A percentile compares a stretch with the other conserved stretches of the same genome.
Evolutionary conservation across 177 flowering plant species (phyloP).

Genomic region (Vitis hybrid): DNA sequence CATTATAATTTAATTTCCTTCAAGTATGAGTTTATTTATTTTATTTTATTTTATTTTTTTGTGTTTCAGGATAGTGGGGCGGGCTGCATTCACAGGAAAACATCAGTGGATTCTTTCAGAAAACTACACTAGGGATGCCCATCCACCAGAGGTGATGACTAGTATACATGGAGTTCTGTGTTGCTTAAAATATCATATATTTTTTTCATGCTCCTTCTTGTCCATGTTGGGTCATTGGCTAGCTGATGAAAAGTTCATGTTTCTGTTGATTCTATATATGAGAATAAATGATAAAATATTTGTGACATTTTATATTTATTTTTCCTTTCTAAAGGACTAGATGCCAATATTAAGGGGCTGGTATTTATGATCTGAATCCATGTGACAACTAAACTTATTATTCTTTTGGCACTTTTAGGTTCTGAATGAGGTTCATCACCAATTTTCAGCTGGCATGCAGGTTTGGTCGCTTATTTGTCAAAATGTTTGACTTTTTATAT

Average conservation of each 20-base stretch:
- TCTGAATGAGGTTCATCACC: constrained; percentile 54
- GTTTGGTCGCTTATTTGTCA: constrained; percentile 26
- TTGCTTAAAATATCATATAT: background rate
- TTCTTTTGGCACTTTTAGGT: constrained; percentile 44
- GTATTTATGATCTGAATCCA: background rate
- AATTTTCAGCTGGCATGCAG: constrained; percentile 89
- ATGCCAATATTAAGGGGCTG: no score
- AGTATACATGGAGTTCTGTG: background rate
- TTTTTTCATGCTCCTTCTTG: no score
- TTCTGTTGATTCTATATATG: no score
- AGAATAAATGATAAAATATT: no score
- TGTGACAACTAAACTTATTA: background rate
- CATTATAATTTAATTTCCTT: background rate
- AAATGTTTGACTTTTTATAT: background rate
- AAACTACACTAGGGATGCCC: constrained; percentile 27
- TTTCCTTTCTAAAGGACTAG: no score
- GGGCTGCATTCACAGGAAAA: constrained; percentile 73
- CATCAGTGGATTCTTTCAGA: constrained; percentile 76
- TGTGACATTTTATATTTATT: no score
- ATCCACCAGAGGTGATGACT: constrained; percentile 62
- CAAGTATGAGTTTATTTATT: no score
- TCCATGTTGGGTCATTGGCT: no score
- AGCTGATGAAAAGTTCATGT: no score
- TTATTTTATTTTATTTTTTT: background rate
- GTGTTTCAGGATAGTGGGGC: constrained; percentile 69